Base-by-base conservation (phyloP, 768 basidiomycete species). In the Kwoniella pini region DNA sequence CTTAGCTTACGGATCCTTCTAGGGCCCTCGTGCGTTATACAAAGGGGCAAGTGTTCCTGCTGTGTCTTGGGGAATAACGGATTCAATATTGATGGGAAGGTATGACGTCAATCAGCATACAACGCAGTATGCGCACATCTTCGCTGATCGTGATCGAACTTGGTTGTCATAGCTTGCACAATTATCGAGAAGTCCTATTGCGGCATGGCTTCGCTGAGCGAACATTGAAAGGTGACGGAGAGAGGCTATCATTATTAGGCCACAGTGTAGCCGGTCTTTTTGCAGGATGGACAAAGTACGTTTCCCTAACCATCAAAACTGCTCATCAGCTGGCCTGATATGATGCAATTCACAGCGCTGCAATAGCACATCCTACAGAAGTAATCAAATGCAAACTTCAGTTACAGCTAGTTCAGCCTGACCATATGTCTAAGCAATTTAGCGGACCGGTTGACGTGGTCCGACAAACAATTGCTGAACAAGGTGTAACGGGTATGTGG, bases 291-390 rank as follows among this genome's bases (percentile, higher is more conserved):
- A 74, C 75, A 43, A 79, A 79, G 78, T 77, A 42, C 58, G 75
- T 64, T 5, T 38, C 5, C 40, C 30, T 44, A n/a, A 12, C 21
- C 54, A 45, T 15, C 54, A 33, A 6, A 13, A 38, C 45, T 7
- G 15, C 1, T 27, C 33, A 3, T 46, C 21, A 46, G 45, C 45
- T 46, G 45, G 27, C n/a, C n/a, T n/a, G n/a, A 0, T 19, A 46
- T 17, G 21, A 15, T 11, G 27, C 7, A 12, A 3, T 50, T 31
- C 17, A n/a, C 64, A 89, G 88, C 69, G 84, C 88, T 12, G 57
- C 86, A 17, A 77, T 90, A 26, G 88, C 89, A 4, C 89, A 88
- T 13, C 89, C 89, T 0, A 83, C 90, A 36, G 90, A 91, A 74
- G 82, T 86, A 54, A 80, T 91, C 62, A 91, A 91, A 83, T 85